Evolutionary conservation across 257 asterid species (phyloP).

Genomic region (Salvia rosmarinus): DNA sequence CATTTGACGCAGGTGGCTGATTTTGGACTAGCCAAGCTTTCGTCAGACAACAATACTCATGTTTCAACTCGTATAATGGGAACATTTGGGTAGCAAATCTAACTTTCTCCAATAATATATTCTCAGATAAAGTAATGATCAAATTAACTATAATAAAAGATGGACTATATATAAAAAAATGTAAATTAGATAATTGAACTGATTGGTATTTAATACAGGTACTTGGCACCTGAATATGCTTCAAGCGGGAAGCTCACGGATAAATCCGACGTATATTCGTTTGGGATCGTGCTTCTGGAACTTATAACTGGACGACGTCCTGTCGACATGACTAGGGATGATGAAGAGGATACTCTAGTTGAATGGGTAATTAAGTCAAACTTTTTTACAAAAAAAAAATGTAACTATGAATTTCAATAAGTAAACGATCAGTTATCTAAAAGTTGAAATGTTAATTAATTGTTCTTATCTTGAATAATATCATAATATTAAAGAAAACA

Average conservation of each 20-base stretch:
- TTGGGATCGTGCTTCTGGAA: slow-evolving; percentile 79
- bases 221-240: slow-evolving; percentile 91
- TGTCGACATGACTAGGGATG: slow-evolving; percentile 52
- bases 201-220: slow-evolving; percentile 39
- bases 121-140: not conserved
- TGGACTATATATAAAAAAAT: no score
- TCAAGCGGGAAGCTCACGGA: slow-evolving; percentile 87
- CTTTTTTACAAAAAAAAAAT: no score
- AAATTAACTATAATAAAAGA: not conserved
- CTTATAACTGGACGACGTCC: slow-evolving; percentile 87
- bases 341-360: slow-evolving; percentile 63
- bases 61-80: slow-evolving; percentile 97
- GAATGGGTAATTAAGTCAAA: slow-evolving; percentile 66
- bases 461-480: not conserved
- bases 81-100: slow-evolving; percentile 70
- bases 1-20: slow-evolving; percentile 75
- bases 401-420: no score
- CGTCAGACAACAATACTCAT: slow-evolving; percentile 70
- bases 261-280: slow-evolving; percentile 86
- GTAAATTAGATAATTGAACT: not conserved
- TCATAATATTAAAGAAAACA: no score
- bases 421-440: no score
- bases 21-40: slow-evolving; percentile 90
- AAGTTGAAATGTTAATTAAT: no score
- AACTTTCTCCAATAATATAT: not conserved